Conservation (phyloP, 768 basidiomycete genomes). For the Phylloporus sp. region DNA sequence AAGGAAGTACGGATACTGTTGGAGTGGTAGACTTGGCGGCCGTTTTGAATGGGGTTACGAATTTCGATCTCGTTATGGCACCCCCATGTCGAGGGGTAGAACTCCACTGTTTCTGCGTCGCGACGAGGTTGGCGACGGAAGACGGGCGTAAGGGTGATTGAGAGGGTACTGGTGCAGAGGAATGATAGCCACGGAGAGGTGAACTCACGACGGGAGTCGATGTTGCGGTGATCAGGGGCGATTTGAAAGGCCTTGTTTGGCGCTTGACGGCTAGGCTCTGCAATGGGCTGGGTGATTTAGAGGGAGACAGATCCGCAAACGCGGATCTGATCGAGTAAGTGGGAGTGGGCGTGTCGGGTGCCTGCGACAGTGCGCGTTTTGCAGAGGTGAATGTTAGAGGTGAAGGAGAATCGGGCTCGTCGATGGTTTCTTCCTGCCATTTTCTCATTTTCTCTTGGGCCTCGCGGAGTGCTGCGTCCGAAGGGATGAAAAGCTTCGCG, state of each 20-base stretch:
- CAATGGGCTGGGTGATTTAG: constrained; percentile 8
- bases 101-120: constrained; percentile 19
- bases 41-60: constrained; percentile 59
- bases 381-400: constrained; percentile 36
- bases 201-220: constrained; percentile 29
- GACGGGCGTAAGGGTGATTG: constrained; percentile 36
- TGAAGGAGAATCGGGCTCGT: constrained; percentile 8
- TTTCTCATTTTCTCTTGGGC: constrained; percentile 48
- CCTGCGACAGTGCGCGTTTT: constrained; percentile 30
- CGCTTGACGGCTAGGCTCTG: constrained; percentile 10
- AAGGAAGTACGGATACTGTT: not conserved
- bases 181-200: constrained; percentile 8
- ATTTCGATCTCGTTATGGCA: constrained; percentile 36
- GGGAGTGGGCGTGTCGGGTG: constrained; percentile 40
- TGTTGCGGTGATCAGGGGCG: constrained; percentile 35
- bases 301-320: constrained; percentile 13
- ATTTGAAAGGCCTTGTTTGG: constrained; percentile 40
- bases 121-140: constrained; percentile 9
- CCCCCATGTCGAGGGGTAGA: constrained; percentile 23
- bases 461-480: constrained; percentile 47
- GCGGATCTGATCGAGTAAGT: constrained; percentile 25
- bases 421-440: constrained; percentile 42
- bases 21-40: constrained; percentile 42
- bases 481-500: constrained; percentile 42
- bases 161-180: constrained; percentile 4